These are phyloP conservation scores for Puccinellia tenuiflora DNA, from an alignment of 176 grass and related monocot genomes.

Conservation along the genomic window DNA sequence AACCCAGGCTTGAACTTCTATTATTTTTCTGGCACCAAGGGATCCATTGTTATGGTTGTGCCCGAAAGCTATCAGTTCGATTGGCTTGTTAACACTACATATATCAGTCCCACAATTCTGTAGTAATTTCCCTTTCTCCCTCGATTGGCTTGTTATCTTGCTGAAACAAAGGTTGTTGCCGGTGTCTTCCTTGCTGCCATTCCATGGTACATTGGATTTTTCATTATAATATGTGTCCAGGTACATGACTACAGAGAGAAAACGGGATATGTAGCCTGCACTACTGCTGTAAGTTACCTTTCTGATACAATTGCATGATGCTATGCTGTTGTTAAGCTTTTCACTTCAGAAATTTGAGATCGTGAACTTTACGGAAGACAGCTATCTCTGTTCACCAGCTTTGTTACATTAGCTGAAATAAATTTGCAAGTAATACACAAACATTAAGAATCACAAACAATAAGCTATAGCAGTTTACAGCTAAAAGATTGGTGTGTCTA, in stretches of 20 bases:
- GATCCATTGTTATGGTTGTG: too few species aligned
- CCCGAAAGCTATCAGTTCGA: too few species aligned
- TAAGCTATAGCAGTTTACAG: too few species aligned
- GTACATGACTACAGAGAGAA: conserved; percentile 80
- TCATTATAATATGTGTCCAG: conserved; percentile 71
- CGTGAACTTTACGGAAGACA: background rate
- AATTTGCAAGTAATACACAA: background rate
- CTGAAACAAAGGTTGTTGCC: conserved; percentile 52
- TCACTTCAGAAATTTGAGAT: background rate
- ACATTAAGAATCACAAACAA: too few species aligned
- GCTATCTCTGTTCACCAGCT: background rate
- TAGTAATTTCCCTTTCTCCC: too few species aligned
- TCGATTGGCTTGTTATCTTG: background rate
- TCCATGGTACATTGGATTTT: conserved; percentile 90
- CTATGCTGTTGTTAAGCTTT: background rate
- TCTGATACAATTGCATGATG: background rate
- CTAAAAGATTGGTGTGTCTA: background rate
- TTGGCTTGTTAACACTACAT: too few species aligned
- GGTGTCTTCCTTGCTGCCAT: conserved; percentile 87
- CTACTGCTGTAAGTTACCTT: conserved; percentile 60
- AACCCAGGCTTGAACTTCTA: too few species aligned
- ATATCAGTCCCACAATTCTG: too few species aligned
- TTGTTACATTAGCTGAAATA: background rate
- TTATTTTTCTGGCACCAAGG: too few species aligned
- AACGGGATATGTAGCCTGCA: too few species aligned